These are phyloP conservation scores for Penicillium herquei DNA, from an alignment of 495 filamentous ascomycete species.

Conservation along the genomic window DNA sequence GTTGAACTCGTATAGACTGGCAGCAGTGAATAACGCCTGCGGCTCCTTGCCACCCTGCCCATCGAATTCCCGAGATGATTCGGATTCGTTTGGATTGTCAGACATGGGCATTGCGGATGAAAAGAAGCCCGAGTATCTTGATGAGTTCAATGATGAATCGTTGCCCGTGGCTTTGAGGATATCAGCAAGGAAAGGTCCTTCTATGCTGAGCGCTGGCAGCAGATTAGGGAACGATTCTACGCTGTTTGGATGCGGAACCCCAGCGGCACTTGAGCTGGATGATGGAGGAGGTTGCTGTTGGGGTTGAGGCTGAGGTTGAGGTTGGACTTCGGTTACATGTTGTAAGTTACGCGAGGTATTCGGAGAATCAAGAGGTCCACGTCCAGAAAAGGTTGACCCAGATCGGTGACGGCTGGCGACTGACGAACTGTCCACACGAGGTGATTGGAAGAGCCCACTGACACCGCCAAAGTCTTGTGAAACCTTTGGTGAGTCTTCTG, in stretches of 20 bases:
- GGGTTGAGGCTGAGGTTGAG: neutral
- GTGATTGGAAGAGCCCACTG: slow-evolving; percentile 29
- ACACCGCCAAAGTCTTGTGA: slow-evolving; percentile 50
- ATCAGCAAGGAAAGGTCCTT: slow-evolving; percentile 44
- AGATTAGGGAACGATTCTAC: slow-evolving; percentile 38
- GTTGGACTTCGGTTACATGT: slow-evolving; percentile 21
- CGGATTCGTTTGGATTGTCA: slow-evolving; percentile 46
- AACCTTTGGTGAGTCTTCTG: slow-evolving; percentile 60
- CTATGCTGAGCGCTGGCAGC: slow-evolving; percentile 43
- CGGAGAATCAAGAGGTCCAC: slow-evolving; percentile 17
- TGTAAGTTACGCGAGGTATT: slow-evolving; percentile 30
- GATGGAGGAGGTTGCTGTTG: too few species aligned
- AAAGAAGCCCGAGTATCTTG: slow-evolving; percentile 66
- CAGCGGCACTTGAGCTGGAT: too few species aligned
- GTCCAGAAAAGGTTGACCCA: slow-evolving; percentile 33
- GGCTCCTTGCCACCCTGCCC: slow-evolving; percentile 37
- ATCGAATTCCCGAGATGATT: slow-evolving; percentile 22
- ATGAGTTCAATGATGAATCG: slow-evolving; percentile 28
- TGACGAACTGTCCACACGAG: slow-evolving; percentile 2
- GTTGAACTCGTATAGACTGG: slow-evolving; percentile 93
- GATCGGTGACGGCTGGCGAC: slow-evolving; percentile 28
- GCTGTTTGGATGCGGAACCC: too few species aligned
- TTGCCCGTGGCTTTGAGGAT: slow-evolving; percentile 27
- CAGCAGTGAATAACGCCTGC: slow-evolving; percentile 79
- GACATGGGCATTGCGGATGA: slow-evolving; percentile 83